Evolutionary conservation across 2,329 filamentous ascomycete species (phyloP).

Genomic region (Cryphonectria parasitica): DNA sequence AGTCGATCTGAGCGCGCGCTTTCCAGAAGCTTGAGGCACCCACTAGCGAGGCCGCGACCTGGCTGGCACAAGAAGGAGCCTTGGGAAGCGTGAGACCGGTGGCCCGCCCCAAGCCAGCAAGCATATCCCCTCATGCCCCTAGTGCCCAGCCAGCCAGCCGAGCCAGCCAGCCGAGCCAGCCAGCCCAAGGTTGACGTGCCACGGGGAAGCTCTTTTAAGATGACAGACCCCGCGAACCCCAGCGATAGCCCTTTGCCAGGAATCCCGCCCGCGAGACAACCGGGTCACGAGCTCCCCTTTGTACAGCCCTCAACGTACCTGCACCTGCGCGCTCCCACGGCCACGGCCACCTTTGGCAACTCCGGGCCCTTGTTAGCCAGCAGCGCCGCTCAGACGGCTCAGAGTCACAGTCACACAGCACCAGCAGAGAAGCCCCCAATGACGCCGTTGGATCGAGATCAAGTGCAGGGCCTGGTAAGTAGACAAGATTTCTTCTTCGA

Average conservation of each 20-base stretch:
- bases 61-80: neutral
- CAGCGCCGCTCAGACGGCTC: conserved; percentile 28
- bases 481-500: conserved; percentile 8
- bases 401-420: conserved; percentile 43
- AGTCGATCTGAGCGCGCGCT: neutral
- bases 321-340: conserved; percentile 27
- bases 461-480: conserved; percentile 77
- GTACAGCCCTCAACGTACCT: conserved; percentile 66
- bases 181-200: conserved; percentile 17
- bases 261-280: conserved; percentile 34
- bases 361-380: conserved; percentile 15
- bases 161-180: conserved; percentile 9
- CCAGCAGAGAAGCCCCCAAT: conserved; percentile 44
- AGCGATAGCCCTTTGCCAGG: conserved; percentile 30
- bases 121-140: conserved; percentile 16
- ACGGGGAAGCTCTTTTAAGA: conserved; percentile 21
- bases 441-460: conserved; percentile 73
- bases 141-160: conserved; percentile 9
- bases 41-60: neutral
- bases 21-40: neutral
- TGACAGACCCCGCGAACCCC: conserved; percentile 31
- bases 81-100: conserved; percentile 5
- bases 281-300: conserved; percentile 57
- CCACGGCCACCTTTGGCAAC: conserved; percentile 18
- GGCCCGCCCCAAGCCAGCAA: conserved; percentile 8